phyloP scores from a whole-genome alignment of 345 rosid genomes.

The Corymbia maculata region DNA sequence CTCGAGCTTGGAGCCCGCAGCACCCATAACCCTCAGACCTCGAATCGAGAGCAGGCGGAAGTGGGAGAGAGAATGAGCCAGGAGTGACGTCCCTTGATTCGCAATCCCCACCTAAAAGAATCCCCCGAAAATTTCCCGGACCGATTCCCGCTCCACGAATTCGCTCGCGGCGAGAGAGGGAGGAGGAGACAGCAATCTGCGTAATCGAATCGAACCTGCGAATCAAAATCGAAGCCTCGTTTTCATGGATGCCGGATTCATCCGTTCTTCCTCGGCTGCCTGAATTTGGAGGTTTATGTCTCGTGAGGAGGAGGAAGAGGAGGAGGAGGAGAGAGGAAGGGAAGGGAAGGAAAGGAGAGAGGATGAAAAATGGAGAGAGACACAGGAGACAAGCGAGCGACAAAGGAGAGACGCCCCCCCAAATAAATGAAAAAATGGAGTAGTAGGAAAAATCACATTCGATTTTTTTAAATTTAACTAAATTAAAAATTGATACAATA shows the following conservation, averaged over 20 bases:
- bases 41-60: conserved; percentile 4
- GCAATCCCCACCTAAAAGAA: not conserved
- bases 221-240: not conserved
- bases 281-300: not conserved
- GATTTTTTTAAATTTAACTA: no score
- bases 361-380: not conserved
- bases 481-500: no score
- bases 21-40: conserved; percentile 55
- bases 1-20: conserved; percentile 98
- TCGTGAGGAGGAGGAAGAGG: not conserved
- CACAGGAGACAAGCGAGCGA: no score
- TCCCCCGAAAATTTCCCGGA: no score
- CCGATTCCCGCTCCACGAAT: not conserved
- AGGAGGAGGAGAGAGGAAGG: not conserved
- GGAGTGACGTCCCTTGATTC: not conserved
- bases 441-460: not conserved
- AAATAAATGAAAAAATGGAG: not conserved
- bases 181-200: not conserved
- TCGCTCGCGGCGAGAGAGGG: not conserved
- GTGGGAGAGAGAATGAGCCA: not conserved
- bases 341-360: not conserved
- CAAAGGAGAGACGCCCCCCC: not conserved
- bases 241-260: not conserved
- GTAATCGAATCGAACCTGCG: not conserved
- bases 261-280: not conserved